These are phyloP conservation scores for Fistulina hepatica DNA, from an alignment of 1,284 basidiomycete species.

Conservation along the genomic window DNA sequence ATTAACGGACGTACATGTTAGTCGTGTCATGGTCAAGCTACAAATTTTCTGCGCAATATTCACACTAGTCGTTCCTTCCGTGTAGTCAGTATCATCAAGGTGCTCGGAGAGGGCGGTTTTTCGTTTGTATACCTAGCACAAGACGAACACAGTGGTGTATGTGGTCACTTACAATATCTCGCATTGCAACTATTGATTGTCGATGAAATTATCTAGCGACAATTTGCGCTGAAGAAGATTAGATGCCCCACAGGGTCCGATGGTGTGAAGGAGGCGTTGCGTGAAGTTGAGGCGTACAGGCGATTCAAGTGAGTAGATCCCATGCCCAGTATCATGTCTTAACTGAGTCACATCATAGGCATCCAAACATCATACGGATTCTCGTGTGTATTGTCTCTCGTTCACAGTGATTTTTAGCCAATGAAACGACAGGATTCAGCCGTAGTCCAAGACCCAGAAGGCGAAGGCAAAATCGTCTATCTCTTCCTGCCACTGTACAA, in stretches of 20 bases:
- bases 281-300: constrained; percentile 84
- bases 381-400: constrained; percentile 33
- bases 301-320: constrained; percentile 70
- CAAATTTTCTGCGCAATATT: not conserved
- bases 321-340: constrained; percentile 1
- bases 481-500: constrained; percentile 86
- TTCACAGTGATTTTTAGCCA: constrained; percentile 6
- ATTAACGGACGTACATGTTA: constrained; percentile 87
- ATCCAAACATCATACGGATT: constrained; percentile 84
- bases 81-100: constrained; percentile 75
- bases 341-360: constrained; percentile 32
- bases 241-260: constrained; percentile 75
- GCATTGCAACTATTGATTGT: no score
- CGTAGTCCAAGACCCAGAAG: constrained; percentile 84
- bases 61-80: not conserved
- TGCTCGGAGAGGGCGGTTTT: constrained; percentile 92
- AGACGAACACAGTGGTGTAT: constrained; percentile 71
- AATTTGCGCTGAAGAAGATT: constrained; percentile 94
- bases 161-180: no score
- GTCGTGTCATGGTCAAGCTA: constrained; percentile 20
- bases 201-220: constrained; percentile 46
- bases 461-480: constrained; percentile 93
- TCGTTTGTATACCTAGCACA: constrained; percentile 91
- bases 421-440: constrained; percentile 69
- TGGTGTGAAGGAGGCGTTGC: constrained; percentile 77